These are phyloP conservation scores for Lecanicillium sp. DNA, from an alignment of 2,329 filamentous ascomycete species.

Conservation along the genomic window DNA sequence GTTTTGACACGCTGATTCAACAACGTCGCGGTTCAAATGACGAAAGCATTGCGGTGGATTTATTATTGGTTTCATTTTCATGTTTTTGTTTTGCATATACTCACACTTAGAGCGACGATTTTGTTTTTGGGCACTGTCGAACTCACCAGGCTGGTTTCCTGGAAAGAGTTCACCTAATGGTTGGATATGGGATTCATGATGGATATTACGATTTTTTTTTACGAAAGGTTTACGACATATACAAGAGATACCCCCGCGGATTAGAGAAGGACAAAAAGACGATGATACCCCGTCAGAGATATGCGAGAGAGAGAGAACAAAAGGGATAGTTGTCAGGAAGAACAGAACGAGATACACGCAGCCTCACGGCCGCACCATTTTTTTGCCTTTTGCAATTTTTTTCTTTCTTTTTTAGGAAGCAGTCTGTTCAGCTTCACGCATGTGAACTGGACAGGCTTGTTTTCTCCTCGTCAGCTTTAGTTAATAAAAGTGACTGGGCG, in stretches of 20 bases:
- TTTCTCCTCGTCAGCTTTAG: not conserved
- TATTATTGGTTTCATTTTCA: too few relatives aligned
- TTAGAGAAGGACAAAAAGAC: too few relatives aligned
- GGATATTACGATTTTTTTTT: too few relatives aligned
- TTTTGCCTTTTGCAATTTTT: conserved; percentile 2
- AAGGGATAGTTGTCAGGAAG: conserved; percentile 3
- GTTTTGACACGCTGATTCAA: conserved; percentile 7
- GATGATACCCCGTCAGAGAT: too few relatives aligned
- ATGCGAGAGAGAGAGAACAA: conserved; percentile 5
- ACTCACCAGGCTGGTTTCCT: too few relatives aligned
- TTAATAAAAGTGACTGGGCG: conserved; percentile 9
- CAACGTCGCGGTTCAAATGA: conserved; percentile 9
- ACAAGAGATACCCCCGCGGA: too few relatives aligned
- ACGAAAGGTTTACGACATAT: conserved; percentile 5
- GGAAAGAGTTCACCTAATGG: too few relatives aligned
- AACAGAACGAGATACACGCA: conserved; percentile 7
- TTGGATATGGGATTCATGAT: not conserved
- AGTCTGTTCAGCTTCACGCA: too few relatives aligned
- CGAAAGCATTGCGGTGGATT: conserved; percentile 7
- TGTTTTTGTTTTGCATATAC: too few relatives aligned
- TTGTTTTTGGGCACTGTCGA: too few relatives aligned
- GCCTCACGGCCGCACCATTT: conserved; percentile 5
- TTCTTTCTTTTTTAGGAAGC: conserved; percentile 4
- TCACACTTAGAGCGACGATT: too few relatives aligned
- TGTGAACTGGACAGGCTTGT: too few relatives aligned